Evolutionary conservation across 1,139 yeast species (phyloP).

Genomic region (Hyphopichia buzzinii): DNA sequence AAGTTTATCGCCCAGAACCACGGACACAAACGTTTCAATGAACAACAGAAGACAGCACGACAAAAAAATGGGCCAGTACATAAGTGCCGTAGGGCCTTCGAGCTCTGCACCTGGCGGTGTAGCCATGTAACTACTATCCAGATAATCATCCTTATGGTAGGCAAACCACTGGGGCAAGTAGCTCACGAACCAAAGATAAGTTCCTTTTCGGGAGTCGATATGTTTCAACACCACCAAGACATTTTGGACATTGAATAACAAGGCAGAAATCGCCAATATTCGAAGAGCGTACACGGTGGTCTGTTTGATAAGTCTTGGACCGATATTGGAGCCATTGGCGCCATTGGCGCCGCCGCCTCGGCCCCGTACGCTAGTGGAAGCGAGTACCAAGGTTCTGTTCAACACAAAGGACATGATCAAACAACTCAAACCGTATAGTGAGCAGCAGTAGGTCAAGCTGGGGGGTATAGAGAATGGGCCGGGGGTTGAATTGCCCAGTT

Average conservation of each 20-base stretch:
- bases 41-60: conserved; percentile 63
- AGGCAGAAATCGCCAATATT: conserved; percentile 31
- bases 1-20: conserved; percentile 57
- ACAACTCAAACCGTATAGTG: conserved; percentile 41
- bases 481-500: no score
- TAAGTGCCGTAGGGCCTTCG: conserved; percentile 52
- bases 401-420: conserved; percentile 63
- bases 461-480: no score
- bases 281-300: conserved; percentile 31
- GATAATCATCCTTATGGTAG: conserved; percentile 16
- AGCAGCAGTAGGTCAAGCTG: conserved; percentile 27
- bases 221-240: conserved; percentile 38
- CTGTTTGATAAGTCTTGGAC: conserved; percentile 17
- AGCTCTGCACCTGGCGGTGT: conserved; percentile 32
- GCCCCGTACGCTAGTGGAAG: conserved; percentile 50
- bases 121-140: conserved; percentile 28
- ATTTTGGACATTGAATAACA: conserved; percentile 31
- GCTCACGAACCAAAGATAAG: conserved; percentile 4
- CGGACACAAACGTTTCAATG: conserved; percentile 67
- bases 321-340: neutral
- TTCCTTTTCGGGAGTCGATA: conserved; percentile 5
- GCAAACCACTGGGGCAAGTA: conserved; percentile 13
- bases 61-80: conserved; percentile 65
- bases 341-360: conserved; percentile 11
- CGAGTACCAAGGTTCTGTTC: conserved; percentile 66